phyloP scores from a whole-genome alignment of 345 rosid species.

The Murraya koenigii region DNA sequence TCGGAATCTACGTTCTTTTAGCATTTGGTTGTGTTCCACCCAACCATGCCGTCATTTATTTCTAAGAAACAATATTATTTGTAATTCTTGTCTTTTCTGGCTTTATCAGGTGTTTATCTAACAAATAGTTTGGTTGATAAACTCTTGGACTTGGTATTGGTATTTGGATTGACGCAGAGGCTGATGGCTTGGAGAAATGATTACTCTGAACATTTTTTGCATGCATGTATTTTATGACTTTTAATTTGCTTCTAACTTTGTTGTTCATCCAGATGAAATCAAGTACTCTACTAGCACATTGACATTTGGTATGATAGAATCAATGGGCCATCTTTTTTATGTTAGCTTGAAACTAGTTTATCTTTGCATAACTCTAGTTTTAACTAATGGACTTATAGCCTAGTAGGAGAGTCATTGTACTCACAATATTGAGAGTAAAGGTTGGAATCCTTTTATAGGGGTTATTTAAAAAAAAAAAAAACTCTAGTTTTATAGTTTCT shows the following conservation, averaged over 20 bases:
- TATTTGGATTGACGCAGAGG: neutral
- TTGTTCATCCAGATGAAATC: neutral
- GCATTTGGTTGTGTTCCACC: neutral
- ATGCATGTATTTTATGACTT: neutral
- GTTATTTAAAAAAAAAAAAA: too few relatives aligned
- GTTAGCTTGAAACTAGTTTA: neutral
- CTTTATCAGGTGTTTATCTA: neutral
- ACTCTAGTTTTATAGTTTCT: neutral
- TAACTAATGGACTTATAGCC: too few relatives aligned
- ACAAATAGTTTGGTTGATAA: neutral
- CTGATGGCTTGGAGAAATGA: neutral
- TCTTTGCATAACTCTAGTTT: neutral
- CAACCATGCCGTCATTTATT: neutral
- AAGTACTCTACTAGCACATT: too few relatives aligned
- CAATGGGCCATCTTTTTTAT: neutral
- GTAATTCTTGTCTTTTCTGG: too few relatives aligned
- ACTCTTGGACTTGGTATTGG: neutral
- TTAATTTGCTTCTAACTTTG: neutral
- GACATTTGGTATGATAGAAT: neutral
- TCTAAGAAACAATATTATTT: neutral
- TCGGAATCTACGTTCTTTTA: neutral
- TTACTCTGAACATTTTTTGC: neutral
- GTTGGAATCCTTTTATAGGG: too few relatives aligned
- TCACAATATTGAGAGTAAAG: too few relatives aligned
- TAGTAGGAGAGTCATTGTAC: too few relatives aligned